These are phyloP conservation scores for Scleroderma citrinum DNA, from an alignment of 768 basidiomycete genomes.

Conservation along the genomic window DNA sequence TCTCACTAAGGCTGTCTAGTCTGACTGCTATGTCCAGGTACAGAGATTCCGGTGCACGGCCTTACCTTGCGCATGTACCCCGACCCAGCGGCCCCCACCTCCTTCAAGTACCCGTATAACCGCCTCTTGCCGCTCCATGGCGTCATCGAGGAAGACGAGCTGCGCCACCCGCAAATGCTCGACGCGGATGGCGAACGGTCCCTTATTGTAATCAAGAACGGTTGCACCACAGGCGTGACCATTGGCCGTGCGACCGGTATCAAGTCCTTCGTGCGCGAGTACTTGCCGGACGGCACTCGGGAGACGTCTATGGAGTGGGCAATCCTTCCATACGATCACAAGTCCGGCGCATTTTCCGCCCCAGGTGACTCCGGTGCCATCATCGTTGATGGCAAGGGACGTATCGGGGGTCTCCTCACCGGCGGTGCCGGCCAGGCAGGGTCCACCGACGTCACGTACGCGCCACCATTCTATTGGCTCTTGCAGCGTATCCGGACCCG, in stretches of 20 bases:
- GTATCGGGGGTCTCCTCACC: constrained; percentile 33
- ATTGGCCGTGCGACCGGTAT: constrained; percentile 31
- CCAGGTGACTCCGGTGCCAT: constrained; percentile 35
- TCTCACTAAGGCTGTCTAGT: constrained; percentile 17
- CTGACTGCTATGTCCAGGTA: constrained; percentile 17
- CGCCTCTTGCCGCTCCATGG: constrained; percentile 27
- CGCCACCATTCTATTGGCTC: constrained; percentile 35
- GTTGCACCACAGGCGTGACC: constrained; percentile 29
- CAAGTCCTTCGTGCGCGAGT: constrained; percentile 29
- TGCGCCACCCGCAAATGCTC: constrained; percentile 24
- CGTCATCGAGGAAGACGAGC: constrained; percentile 27
- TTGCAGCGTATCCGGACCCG: constrained; percentile 23
- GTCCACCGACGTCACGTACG: constrained; percentile 31
- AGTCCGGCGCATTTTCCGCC: constrained; percentile 28
- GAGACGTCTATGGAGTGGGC: constrained; percentile 26
- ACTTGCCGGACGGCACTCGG: constrained; percentile 13
- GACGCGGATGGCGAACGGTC: constrained; percentile 25
- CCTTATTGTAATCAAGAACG: constrained; percentile 32
- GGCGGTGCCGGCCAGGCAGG: constrained; percentile 25
- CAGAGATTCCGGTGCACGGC: constrained; percentile 10
- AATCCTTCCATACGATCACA: constrained; percentile 23
- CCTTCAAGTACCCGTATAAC: constrained; percentile 27
- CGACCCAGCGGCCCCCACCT: constrained; percentile 15
- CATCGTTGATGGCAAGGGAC: constrained; percentile 28
- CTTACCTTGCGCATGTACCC: constrained; percentile 21